phyloP scores from a whole-genome alignment of 2,329 filamentous ascomycete species.

The Diaporthe sp. region DNA sequence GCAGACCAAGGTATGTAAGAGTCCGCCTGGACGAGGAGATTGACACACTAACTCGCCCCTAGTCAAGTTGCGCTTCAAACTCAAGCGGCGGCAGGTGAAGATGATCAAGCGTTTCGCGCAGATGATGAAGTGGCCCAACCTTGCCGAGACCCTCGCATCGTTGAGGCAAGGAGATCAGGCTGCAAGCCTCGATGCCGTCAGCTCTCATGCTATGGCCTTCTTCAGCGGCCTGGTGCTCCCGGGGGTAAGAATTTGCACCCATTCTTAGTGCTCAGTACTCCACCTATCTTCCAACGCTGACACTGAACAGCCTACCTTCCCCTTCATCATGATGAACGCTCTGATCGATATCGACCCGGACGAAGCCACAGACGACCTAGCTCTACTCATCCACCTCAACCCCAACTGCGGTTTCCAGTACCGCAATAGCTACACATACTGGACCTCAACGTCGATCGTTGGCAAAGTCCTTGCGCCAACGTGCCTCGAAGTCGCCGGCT shows the following conservation, averaged over 20 bases:
- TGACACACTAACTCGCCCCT: slow-evolving; percentile 9
- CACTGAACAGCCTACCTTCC: slow-evolving; percentile 66
- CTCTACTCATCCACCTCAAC: slow-evolving; percentile 76
- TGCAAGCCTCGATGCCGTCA: slow-evolving; percentile 70
- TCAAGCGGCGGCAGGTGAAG: slow-evolving; percentile 77
- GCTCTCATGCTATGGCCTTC: slow-evolving; percentile 82
- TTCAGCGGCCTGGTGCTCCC: slow-evolving; percentile 82
- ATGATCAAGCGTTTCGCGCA: slow-evolving; percentile 78
- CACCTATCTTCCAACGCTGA: not conserved
- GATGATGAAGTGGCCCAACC: slow-evolving; percentile 84
- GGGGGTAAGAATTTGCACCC: slow-evolving; percentile 64
- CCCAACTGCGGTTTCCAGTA: slow-evolving; percentile 83
- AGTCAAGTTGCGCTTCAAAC: slow-evolving; percentile 74
- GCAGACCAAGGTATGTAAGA: slow-evolving; percentile 62
- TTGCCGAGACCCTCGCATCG: slow-evolving; percentile 73
- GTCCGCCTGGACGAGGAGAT: not conserved
- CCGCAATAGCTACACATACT: slow-evolving; percentile 81
- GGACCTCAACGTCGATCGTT: slow-evolving; percentile 79
- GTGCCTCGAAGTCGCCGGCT: slow-evolving; percentile 78
- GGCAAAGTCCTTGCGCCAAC: slow-evolving; percentile 83
- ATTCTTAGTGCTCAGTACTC: not conserved
- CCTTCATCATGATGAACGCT: slow-evolving; percentile 84
- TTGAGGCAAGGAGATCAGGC: slow-evolving; percentile 73
- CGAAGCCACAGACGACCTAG: slow-evolving; percentile 73
- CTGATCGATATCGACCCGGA: slow-evolving; percentile 82